These are phyloP conservation scores for Panicum virgatum DNA, from an alignment of 202 grass and related monocot species.

Conservation along the genomic window DNA sequence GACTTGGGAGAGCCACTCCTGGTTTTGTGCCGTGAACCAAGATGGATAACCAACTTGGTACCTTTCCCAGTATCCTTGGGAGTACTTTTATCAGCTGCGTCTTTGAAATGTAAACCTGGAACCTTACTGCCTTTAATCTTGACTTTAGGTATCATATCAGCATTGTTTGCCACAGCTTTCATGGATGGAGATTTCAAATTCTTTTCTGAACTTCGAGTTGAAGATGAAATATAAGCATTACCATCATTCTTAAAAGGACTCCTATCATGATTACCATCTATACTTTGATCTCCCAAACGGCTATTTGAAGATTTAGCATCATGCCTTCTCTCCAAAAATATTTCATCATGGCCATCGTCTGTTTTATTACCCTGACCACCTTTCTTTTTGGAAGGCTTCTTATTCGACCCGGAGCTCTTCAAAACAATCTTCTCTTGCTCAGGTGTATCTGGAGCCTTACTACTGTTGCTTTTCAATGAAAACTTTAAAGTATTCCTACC, in stretches of 20 bases:
- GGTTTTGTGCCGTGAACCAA: constrained; percentile 78
- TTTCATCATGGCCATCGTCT: constrained; percentile 43
- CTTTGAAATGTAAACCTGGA: constrained; percentile 78
- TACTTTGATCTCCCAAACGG: constrained; percentile 54
- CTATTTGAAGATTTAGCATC: constrained; percentile 53
- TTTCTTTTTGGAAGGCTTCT: constrained; percentile 73
- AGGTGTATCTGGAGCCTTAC: constrained; percentile 52
- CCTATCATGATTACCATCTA: constrained; percentile 43
- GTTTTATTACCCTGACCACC: constrained; percentile 48
- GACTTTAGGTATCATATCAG: constrained; percentile 60
- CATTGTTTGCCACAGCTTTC: constrained; percentile 40
- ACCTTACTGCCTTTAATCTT: constrained; percentile 67
- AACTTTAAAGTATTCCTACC: constrained; percentile 74
- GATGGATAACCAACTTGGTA: constrained; percentile 92
- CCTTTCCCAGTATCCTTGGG: constrained; percentile 70
- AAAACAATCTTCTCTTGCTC: constrained; percentile 56
- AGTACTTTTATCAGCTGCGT: constrained; percentile 47
- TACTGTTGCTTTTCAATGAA: constrained; percentile 85
- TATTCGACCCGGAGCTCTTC: constrained; percentile 60
- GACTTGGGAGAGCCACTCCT: constrained; percentile 70
- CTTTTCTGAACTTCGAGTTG: constrained; percentile 49
- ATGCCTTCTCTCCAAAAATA: constrained; percentile 63
- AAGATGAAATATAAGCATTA: constrained; percentile 48
- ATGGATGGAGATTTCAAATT: constrained; percentile 39
- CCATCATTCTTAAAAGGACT: constrained; percentile 46